A percentile compares a stretch with the other conserved stretches of the same genome.
Conservation (phyloP, 768 basidiomycete genomes). For the Trametes punicea region DNA sequence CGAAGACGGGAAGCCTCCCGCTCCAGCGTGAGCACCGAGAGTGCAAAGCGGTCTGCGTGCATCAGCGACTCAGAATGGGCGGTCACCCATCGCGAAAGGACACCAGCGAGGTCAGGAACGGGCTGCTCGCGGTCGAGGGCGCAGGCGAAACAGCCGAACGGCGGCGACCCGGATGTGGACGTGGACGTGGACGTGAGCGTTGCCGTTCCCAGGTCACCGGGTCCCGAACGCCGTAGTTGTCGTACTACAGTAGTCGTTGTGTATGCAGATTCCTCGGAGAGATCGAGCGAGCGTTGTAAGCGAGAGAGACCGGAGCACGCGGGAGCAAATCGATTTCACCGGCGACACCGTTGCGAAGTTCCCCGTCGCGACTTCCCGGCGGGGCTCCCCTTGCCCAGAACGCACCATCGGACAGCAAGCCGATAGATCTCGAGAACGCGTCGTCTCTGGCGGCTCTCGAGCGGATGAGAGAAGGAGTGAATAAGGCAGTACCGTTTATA, state of each 20-base stretch:
- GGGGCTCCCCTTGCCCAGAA: background rate
- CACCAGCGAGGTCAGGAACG: no score
- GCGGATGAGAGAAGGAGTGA: background rate
- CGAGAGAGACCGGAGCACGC: background rate
- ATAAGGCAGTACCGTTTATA: slow-evolving; percentile 3
- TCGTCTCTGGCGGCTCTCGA: background rate
- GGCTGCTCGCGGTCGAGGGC: no score
- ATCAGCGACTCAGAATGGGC: no score
- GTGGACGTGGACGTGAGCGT: no score
- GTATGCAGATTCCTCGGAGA: background rate
- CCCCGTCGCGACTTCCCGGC: background rate
- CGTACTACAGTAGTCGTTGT: background rate
- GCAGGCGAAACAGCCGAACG: no score
- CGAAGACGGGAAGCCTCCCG: background rate
- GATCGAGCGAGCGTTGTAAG: no score
- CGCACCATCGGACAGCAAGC: background rate
- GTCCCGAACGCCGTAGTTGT: background rate
- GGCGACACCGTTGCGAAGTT: background rate
- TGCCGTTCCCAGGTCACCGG: background rate
- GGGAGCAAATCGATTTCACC: background rate
- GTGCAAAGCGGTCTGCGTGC: no score
- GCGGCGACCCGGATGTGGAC: no score
- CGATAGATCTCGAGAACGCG: background rate
- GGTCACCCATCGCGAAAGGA: no score
- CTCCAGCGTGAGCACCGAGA: background rate